phyloP scores from a whole-genome alignment of 2,329 filamentous ascomycete species.

The Pseudodiploospora longispora region DNA sequence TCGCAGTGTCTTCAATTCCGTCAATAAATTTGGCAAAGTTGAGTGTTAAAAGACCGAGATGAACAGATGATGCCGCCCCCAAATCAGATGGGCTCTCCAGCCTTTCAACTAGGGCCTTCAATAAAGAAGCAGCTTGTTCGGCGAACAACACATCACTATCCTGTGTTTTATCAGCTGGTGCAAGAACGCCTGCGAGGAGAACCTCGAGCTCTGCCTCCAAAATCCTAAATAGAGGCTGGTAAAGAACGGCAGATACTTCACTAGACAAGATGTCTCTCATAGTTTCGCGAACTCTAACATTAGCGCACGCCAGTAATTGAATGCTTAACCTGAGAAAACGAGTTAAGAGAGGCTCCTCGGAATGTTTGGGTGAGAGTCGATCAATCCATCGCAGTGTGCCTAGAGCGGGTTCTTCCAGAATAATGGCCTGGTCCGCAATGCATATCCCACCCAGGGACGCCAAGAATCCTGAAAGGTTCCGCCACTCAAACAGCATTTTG shows the following conservation, averaged over 20 bases:
- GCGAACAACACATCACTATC: conserved; percentile 59
- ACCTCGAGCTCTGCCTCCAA: conserved; percentile 57
- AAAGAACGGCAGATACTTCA: conserved; percentile 55
- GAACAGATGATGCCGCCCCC: conserved; percentile 53
- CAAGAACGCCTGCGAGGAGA: conserved; percentile 50
- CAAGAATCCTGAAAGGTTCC: conserved; percentile 61
- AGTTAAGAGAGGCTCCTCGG: conserved; percentile 52
- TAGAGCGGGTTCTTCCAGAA: conserved; percentile 49
- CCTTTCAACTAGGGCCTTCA: conserved; percentile 56
- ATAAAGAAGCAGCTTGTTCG: conserved; percentile 56
- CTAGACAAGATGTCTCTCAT: conserved; percentile 58
- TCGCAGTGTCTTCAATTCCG: conserved; percentile 45
- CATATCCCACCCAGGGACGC: conserved; percentile 60
- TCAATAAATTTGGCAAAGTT: conserved; percentile 62
- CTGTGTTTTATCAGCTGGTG: conserved; percentile 41
- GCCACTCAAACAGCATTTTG: conserved; percentile 53
- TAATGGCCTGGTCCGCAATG: conserved; percentile 48
- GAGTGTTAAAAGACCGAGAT: conserved; percentile 54
- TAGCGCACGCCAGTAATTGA: conserved; percentile 55
- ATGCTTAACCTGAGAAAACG: conserved; percentile 56
- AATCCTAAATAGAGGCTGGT: conserved; percentile 56
- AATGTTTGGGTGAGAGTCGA: conserved; percentile 46
- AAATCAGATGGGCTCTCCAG: conserved; percentile 56
- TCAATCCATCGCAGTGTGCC: conserved; percentile 59
- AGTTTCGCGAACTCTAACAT: conserved; percentile 56